Percentiles rank a stretch among this genome's conserved stretches.
These are phyloP conservation scores for Elymus sibiricus DNA, from an alignment of 176 grass and related monocot genomes.

Conservation along the genomic window DNA sequence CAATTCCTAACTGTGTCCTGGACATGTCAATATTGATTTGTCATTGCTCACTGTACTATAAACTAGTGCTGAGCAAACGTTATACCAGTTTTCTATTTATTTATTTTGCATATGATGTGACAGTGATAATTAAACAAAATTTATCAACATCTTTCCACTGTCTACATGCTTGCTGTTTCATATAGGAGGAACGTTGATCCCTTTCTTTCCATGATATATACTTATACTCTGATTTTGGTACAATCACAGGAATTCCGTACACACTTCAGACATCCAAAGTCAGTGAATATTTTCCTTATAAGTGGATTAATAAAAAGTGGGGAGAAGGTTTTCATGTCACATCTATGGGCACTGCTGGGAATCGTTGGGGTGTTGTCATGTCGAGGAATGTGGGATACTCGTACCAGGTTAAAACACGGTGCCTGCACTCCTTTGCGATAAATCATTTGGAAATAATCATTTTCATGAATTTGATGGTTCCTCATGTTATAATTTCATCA, in stretches of 20 bases:
- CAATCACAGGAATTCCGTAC: constrained; percentile 52
- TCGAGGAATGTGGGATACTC: constrained; percentile 65
- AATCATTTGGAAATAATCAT: not conserved
- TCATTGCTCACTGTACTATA: not conserved
- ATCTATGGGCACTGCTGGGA: constrained; percentile 74
- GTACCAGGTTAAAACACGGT: constrained; percentile 48
- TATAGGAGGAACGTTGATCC: not conserved
- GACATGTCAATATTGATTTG: not conserved
- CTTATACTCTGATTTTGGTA: not conserved
- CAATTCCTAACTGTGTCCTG: not conserved
- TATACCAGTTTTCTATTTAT: not conserved
- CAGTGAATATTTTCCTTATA: constrained; percentile 72
- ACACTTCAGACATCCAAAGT: constrained; percentile 83
- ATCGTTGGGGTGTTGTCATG: constrained; percentile 77
- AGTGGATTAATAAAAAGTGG: constrained; percentile 86
- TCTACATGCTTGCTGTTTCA: not conserved
- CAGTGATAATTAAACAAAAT: not conserved
- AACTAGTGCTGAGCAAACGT: not conserved
- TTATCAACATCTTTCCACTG: not conserved
- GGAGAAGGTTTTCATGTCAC: constrained; percentile 90
- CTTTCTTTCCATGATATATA: not conserved
- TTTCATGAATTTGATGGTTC: not conserved
- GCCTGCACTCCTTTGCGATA: not conserved
- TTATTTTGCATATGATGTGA: not conserved
- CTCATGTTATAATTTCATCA: not conserved